phyloP scores from a whole-genome alignment of 73 alveolate genomes.

The Stentor coeruleus region DNA sequence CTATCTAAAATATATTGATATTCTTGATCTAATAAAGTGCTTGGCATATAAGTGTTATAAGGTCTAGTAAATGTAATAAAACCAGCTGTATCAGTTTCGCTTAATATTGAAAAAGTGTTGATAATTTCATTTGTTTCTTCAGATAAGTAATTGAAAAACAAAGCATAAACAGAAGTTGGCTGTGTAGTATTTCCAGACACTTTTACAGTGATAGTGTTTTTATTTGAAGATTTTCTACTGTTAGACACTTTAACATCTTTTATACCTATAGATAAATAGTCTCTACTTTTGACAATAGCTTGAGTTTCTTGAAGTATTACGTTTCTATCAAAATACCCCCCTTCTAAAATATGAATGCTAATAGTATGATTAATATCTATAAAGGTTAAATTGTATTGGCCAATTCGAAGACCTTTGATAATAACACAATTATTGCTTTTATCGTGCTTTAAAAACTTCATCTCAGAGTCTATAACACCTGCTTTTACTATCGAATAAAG shows the following conservation, averaged over 20 bases:
- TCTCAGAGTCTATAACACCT: background rate
- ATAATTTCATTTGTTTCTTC: background rate
- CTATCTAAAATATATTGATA: constrained; percentile 87
- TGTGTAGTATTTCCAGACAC: background rate
- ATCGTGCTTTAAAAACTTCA: background rate
- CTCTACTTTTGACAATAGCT: background rate
- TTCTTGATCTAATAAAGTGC: constrained; percentile 62
- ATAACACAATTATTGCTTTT: background rate
- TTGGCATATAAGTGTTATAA: constrained; percentile 14
- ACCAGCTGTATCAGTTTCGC: background rate
- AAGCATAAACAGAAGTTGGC: background rate
- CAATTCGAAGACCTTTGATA: background rate
- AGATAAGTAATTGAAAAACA: constrained; percentile 5
- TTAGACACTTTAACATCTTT: too few relatives aligned
- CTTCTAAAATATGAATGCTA: background rate
- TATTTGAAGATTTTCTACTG: background rate
- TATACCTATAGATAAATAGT: background rate
- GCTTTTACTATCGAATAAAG: background rate
- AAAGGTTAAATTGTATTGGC: background rate
- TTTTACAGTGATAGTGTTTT: background rate
- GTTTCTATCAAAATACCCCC: background rate
- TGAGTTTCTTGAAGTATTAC: background rate
- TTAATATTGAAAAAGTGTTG: background rate
- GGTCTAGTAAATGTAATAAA: background rate
- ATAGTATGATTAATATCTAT: background rate